Evolutionary conservation across 1,139 yeast species (phyloP).

Genomic region (Kodamaea arcana): DNA sequence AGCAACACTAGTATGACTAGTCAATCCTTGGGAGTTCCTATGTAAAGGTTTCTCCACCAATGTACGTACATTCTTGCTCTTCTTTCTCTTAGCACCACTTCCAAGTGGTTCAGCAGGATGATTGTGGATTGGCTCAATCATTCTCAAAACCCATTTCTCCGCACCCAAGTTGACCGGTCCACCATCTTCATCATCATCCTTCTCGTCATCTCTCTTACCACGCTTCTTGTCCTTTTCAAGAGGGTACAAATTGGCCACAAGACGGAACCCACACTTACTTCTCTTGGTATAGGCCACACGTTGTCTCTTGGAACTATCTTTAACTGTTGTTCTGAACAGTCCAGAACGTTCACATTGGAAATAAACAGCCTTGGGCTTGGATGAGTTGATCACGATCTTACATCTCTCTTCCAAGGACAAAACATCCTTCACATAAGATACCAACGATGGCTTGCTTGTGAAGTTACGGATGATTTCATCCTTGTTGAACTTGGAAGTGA

Average conservation of each 20-base stretch:
- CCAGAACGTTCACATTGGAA: conserved; percentile 51
- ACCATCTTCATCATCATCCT: conserved; percentile 16
- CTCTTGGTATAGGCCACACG: conserved; percentile 51
- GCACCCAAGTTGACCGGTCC: conserved; percentile 10
- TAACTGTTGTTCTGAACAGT: conserved; percentile 46
- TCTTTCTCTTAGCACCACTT: conserved; percentile 26
- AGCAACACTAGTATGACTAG: conserved; percentile 2
- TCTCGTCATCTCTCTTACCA: conserved; percentile 25
- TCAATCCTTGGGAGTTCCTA: conserved; percentile 15
- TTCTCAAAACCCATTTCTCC: conserved; percentile 48
- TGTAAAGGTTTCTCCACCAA: conserved; percentile 47
- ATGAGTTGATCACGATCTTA: conserved; percentile 46
- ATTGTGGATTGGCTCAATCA: conserved; percentile 47
- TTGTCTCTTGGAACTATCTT: conserved; percentile 45
- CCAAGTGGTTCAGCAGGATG: conserved; percentile 44
- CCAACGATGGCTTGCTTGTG: conserved; percentile 38
- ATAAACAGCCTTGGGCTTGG: conserved; percentile 49
- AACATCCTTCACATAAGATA: conserved; percentile 39
- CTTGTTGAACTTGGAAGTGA: conserved; percentile 33
- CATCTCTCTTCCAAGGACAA: conserved; percentile 45
- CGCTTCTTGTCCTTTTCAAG: conserved; percentile 39
- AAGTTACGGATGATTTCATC: conserved; percentile 47
- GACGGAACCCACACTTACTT: conserved; percentile 46
- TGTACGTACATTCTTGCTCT: conserved; percentile 38
- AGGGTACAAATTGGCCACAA: conserved; percentile 47